phyloP scores from a whole-genome alignment of 352 stramenopile genomes.

The Paralagenidium karlingii region DNA sequence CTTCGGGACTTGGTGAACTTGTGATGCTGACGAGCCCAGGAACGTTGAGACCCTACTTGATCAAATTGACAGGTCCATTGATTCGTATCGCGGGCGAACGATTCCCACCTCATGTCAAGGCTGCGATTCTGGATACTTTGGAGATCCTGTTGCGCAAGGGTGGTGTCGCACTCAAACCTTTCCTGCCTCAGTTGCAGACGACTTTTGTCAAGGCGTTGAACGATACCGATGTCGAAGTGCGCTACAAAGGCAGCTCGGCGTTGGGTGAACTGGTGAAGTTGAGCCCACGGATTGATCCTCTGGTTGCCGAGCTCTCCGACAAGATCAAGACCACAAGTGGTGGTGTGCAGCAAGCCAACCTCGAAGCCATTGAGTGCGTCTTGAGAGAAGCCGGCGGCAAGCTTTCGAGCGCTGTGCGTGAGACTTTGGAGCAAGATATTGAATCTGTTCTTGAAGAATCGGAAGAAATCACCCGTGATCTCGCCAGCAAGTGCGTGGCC shows the following conservation, averaged over 20 bases:
- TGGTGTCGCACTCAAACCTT: constrained; percentile 95
- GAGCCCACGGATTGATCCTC: constrained; percentile 90
- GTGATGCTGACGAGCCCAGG: constrained; percentile 85
- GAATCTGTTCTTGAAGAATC: constrained; percentile 45
- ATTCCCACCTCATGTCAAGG: constrained; percentile 97
- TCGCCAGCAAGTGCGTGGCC: constrained; percentile 56
- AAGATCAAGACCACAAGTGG: constrained; percentile 48
- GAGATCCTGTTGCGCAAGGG: constrained; percentile 95
- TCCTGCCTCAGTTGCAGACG: constrained; percentile 99
- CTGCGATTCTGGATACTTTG: constrained; percentile 95
- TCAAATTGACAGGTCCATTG: constrained; percentile 95
- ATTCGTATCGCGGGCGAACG: constrained; percentile 99
- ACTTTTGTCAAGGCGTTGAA: constrained; percentile 99
- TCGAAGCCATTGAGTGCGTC: constrained; percentile 53
- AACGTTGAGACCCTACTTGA: constrained; percentile 92
- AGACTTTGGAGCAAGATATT: constrained; percentile 41
- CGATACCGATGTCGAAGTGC: constrained; percentile 90
- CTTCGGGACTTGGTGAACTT: constrained; percentile 93
- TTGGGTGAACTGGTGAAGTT: constrained; percentile 90
- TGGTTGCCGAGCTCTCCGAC: constrained; percentile 92
- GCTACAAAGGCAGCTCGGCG: constrained; percentile 81
- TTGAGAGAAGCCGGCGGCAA: constrained; percentile 57
- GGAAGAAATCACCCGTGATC: constrained; percentile 49
- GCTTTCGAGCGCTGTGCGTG: constrained; percentile 35
- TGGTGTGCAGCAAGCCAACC: constrained; percentile 65